Base-by-base conservation (phyloP, 2,329 filamentous ascomycete species). In the Talaromyces verruculosus region DNA sequence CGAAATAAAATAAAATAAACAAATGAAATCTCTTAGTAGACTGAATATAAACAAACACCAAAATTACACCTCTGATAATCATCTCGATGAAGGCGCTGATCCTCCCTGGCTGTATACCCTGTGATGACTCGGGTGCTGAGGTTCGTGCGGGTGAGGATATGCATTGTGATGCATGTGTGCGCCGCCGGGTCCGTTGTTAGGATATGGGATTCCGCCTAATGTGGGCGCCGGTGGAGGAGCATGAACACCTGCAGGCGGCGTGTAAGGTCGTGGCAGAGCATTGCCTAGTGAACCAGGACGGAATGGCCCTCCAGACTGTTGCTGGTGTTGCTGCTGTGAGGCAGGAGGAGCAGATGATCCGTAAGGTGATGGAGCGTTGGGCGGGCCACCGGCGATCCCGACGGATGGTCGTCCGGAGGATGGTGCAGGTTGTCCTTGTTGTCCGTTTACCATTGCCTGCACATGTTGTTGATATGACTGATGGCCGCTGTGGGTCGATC, bases 401-500 rank as follows among this genome's bases (percentile, higher is more conserved):
- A 77, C 70, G 2, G 78, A 69, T 2, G 76, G 69, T 19, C 78
- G 73, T 61, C 78, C 77, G 10, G 67, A 61, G 6, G 58, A 39
- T 33, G 63, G 35, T 51, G 49, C 7, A 10, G 59, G 65, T 33
- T 73, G 73, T 43, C 72, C 73, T 35, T 77, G 75, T 58, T 78
- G 76, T n/a, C 75, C 76, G 62, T 68, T 76, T 22, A 78, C 76
- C 71, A 79, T 72, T 5, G 74, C 74, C 59, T 79, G 78, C 37
- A 78, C 73, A 63, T 78, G 76, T 60, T 77, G 76, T 58, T 79
- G 77, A 57, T 76, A 78, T 30, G 71, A 71, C 60, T 76, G 74
- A 65, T 71, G 72, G 17, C 72, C 63, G 17, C 63, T 68, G 45
- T 65, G 68, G 33, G 47, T 63, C 33, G 58, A 67, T 61, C 67